Evolutionary conservation across 257 asterid genomes (phyloP).

Genomic region (Capsicum baccatum): DNA sequence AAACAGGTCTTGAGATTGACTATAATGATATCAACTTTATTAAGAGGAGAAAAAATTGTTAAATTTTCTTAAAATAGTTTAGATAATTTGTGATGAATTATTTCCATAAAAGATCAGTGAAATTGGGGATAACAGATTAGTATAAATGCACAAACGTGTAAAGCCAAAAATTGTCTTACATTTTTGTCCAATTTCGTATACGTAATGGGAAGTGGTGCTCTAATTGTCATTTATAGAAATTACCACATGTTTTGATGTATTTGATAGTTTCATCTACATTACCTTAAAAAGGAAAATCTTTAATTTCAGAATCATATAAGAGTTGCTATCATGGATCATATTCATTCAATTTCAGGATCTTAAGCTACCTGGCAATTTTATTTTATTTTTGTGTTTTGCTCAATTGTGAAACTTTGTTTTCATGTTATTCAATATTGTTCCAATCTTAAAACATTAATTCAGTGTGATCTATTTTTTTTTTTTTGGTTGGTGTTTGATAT

Average conservation of each 20-base stretch:
- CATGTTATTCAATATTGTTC: not conserved
- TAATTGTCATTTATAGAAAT: slow-evolving; percentile 10
- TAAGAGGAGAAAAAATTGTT: not conserved
- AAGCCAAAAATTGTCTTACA: not conserved
- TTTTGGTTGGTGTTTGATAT: too few species aligned
- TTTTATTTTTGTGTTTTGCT: not conserved
- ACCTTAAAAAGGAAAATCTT: not conserved
- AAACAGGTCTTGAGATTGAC: not conserved
- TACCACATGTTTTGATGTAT: not conserved
- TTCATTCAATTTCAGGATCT: not conserved
- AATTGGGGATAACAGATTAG: not conserved
- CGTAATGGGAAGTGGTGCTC: not conserved
- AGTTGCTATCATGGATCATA: not conserved
- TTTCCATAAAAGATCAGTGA: not conserved
- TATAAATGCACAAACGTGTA: not conserved
- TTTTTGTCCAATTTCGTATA: not conserved
- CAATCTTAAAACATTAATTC: not conserved
- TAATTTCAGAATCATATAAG: not conserved
- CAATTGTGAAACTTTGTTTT: not conserved
- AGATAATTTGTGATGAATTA: not conserved
- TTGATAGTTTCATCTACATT: not conserved
- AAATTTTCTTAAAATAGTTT: not conserved
- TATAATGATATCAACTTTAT: not conserved
- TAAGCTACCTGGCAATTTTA: not conserved
- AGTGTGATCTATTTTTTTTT: not conserved